Evolutionary conservation across 1,139 yeast species (phyloP), one percentile per base, ranked within the genome.

Genomic region (Pichia sp.): DNA sequence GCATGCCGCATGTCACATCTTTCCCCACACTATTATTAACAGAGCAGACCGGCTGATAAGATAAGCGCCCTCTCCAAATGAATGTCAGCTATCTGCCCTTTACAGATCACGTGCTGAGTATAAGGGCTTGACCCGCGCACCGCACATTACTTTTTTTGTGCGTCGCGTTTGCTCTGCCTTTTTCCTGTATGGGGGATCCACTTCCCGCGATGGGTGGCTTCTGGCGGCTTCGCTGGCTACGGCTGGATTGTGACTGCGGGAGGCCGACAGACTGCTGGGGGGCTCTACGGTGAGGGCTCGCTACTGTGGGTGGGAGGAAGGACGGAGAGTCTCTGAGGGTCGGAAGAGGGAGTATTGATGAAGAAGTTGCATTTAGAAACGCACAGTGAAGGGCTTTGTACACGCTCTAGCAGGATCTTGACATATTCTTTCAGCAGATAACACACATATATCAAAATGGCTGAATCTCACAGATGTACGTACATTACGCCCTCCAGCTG

Each of bases 401-500:
- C 8, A 8, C 8, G 12, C 16, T 25, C 18, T 15, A 14, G 27
- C 14, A 14, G 16, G 7, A 14, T 25, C 18, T 15, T 25, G 27
- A 25, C 8, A 25, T 15, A 14, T 25, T 25, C 27, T 14, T 25
- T 25, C 16, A 25, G 3, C 27, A 25, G 27, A 25, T 25, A n/a
- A 25, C 16, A 14, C 16, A 45, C 41, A 46, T 39, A 49, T 37
- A 46, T 38, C 50, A 67, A 66, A 72, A 85, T 85, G 95, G 91
- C 94, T 77, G 94, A 84, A 77, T 81, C 94, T 69, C 94, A 86
- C 77, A 84, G 96, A 84, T 77, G 91, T 79, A 80, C 72, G 87
- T 79, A 38, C 32, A 28, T 10, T 7, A 16, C 22, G 17, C 13
- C 13, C 14, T 13, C 12, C 10, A 13, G 10, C 10, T 6, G 12